Base-by-base conservation (phyloP, 176 grass and related monocot species). In the Aegilops longissima region DNA sequence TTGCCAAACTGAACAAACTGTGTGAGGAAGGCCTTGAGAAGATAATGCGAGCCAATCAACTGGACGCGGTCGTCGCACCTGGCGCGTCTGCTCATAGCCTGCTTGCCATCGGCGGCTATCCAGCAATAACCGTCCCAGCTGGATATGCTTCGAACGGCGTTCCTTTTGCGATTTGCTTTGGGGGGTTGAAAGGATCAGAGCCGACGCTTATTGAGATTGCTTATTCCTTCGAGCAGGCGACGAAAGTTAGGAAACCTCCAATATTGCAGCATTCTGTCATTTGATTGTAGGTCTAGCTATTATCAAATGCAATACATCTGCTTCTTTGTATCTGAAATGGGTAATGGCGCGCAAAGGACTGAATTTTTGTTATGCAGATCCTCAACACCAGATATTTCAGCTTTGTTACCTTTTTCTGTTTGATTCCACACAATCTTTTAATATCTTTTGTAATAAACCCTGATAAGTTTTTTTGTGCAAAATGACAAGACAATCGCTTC, bases 221-320 rank as follows among this genome's bases (percentile, higher is more conserved):
- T 17, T 95, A 92, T 85, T 89, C 83, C 11, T 95, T 95, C 69
- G 96, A 98, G 75, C 93, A 98, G 70, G 96, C 82, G 40, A 95
- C 91, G 5, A 14, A 38, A 78, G 81, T 89, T 24, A 83, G 95
- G 47, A 88, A 81, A 88, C 88, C 89, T 64, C 96, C 96, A 12
- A 29, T 34, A 33, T 56, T 92, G 76, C 83, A 61, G 49, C 72
- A 83, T 88, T 76, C 29, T 69, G 52, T 52, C 61, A 24, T 90
- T 80, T 85, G 87, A 92, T 44, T 45, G 65, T 79, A 87, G 79
- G 44, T 77, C 9, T 30, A 51, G 47, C 47, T 4, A 51, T 51
- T 51, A 51, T 51, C 4, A 51, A 51, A 14, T 51, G 47, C 47
- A 54, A 54, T 14, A 18, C 51, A 54, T 17, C 51, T 54, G 51